A percentile compares a stretch with the other conserved stretches of the same genome.
Evolutionary conservation across 768 basidiomycete species (phyloP).

Genomic region (Mycena capillaripes): DNA sequence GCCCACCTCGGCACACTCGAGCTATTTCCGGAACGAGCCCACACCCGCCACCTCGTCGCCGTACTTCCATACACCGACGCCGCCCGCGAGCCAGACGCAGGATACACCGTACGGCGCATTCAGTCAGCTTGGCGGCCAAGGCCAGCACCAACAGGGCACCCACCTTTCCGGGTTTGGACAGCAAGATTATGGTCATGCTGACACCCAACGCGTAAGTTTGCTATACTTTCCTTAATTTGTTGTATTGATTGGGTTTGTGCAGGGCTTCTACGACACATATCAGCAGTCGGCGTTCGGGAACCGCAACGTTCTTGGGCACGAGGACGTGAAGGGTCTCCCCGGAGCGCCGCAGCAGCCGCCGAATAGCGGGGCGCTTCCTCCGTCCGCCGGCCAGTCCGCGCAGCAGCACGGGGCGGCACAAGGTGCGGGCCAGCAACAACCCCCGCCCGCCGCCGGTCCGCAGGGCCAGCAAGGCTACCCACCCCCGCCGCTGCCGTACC

Average conservation of each 20-base stretch:
- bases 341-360: conserved; percentile 70
- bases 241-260: conserved; percentile 41
- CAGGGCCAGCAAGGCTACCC: conserved; percentile 77
- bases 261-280: conserved; percentile 88
- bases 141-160: conserved; percentile 73
- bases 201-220: conserved; percentile 72
- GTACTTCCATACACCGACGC: conserved; percentile 86
- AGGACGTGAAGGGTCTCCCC: conserved; percentile 81
- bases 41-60: conserved; percentile 63
- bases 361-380: conserved; percentile 60
- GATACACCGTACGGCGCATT: conserved; percentile 76
- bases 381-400: conserved; percentile 66
- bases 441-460: conserved; percentile 72
- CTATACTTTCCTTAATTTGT: conserved; percentile 14
- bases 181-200: conserved; percentile 78
- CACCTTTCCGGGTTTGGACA: conserved; percentile 69
- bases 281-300: conserved; percentile 76
- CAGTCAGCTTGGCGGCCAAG: conserved; percentile 70
- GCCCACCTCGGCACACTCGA: conserved; percentile 56
- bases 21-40: conserved; percentile 75
- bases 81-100: conserved; percentile 75
- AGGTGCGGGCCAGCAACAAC: conserved; percentile 63
- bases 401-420: conserved; percentile 67
- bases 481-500: conserved; percentile 71
- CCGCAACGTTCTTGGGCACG: conserved; percentile 76